Evolutionary conservation across 2,329 filamentous ascomycete species (phyloP).

Genomic region (Grosmannia huntii): DNA sequence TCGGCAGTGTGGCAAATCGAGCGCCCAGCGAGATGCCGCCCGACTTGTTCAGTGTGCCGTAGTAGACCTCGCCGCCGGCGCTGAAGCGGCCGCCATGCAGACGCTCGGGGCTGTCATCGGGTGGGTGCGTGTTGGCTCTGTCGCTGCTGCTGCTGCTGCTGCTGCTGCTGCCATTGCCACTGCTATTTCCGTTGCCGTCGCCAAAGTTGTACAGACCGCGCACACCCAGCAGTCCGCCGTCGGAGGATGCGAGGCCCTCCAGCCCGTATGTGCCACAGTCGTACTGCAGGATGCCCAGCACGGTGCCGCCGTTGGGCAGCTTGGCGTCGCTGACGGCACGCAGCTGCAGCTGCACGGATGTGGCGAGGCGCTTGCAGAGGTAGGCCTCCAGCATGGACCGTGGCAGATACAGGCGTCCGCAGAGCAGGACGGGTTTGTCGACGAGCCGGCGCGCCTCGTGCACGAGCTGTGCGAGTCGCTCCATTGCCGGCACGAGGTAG

Average conservation of each 20-base stretch:
- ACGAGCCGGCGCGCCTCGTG: conserved; percentile 13
- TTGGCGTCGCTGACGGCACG: conserved; percentile 63
- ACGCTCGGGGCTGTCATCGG: conserved; percentile 20
- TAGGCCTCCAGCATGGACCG: conserved; percentile 77
- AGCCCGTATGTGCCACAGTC: conserved; percentile 79
- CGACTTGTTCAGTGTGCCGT: conserved; percentile 87
- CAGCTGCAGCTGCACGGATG: conserved; percentile 66
- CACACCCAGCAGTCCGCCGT: conserved; percentile 77
- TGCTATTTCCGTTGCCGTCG: conserved; percentile 10
- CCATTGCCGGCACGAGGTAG: conserved; percentile 7
- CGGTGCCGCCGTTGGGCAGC: conserved; percentile 62
- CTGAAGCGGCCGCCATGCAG: conserved; percentile 68
- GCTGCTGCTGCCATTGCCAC: conserved; percentile 21
- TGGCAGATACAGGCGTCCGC: conserved; percentile 70
- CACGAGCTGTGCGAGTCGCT: conserved; percentile 7
- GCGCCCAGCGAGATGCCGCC: conserved; percentile 81
- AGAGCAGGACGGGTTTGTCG: conserved; percentile 39
- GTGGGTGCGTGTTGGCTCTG: conserved; percentile 1
- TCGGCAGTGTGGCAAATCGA: conserved; percentile 77
- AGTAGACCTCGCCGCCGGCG: conserved; percentile 87
- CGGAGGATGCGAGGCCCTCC: conserved; percentile 84
- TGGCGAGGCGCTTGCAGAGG: conserved; percentile 65
- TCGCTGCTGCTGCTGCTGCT: conserved; percentile 23
- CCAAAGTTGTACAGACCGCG: conserved; percentile 94
- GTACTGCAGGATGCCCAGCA: conserved; percentile 63